phyloP scores from a whole-genome alignment of 2,329 filamentous ascomycete genomes.

The Biscogniauxia mediterranea region DNA sequence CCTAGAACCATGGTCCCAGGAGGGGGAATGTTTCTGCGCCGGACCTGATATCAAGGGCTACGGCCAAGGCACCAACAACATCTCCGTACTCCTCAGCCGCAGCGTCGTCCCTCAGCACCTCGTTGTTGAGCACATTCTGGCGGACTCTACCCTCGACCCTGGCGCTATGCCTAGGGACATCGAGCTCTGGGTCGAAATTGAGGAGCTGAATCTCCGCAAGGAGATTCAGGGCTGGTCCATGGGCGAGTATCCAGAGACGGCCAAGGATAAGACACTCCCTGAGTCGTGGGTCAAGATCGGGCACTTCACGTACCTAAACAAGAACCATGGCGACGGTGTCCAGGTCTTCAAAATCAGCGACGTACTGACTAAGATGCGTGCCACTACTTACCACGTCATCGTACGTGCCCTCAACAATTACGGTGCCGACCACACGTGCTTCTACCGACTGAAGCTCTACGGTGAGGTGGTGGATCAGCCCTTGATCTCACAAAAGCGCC shows the following conservation, averaged over 20 bases:
- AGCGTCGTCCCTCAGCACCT: constrained; percentile 65
- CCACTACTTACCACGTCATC: constrained; percentile 51
- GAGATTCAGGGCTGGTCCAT: constrained; percentile 44
- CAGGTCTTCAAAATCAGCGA: constrained; percentile 54
- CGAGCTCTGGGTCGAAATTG: constrained; percentile 66
- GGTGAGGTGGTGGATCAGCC: constrained; percentile 38
- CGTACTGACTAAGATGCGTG: constrained; percentile 47
- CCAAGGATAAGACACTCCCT: constrained; percentile 28
- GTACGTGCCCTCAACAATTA: constrained; percentile 59
- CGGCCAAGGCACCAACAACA: constrained; percentile 53
- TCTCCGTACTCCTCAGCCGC: constrained; percentile 62
- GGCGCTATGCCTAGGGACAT: constrained; percentile 63
- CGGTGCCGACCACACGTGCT: constrained; percentile 61
- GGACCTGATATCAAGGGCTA: constrained; percentile 42
- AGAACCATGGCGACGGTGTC: constrained; percentile 41
- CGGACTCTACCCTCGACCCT: constrained; percentile 59
- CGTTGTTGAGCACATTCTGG: constrained; percentile 69
- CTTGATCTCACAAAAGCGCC: not conserved
- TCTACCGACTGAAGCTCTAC: constrained; percentile 62
- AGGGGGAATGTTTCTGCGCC: constrained; percentile 87
- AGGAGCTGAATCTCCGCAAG: constrained; percentile 41
- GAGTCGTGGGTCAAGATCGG: constrained; percentile 56
- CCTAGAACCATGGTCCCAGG: constrained; percentile 69
- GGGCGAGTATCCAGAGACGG: constrained; percentile 38
- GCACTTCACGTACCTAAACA: constrained; percentile 52